Base-by-base conservation (phyloP, 371 early-diverging fungal genomes). In the Dichotomocladium elegans region DNA sequence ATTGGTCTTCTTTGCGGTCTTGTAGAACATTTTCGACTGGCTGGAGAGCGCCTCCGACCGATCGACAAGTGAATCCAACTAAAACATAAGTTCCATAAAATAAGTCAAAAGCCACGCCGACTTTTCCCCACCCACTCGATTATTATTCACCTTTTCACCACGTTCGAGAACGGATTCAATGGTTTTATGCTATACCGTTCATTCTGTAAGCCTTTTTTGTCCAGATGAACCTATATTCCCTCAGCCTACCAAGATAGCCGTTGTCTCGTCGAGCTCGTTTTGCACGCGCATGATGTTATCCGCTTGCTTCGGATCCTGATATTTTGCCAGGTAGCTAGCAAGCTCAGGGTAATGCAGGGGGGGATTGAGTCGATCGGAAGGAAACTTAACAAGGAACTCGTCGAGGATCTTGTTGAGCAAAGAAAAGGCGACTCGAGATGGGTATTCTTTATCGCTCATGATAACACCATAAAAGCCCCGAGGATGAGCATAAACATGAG, bases 261-360 rank as follows among this genome's bases (percentile, higher is more conserved):
- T 98, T 0, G 99, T 99, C 70, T 99, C 96, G 61, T 99, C 98
- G 64, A 99, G 71, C 66, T 99, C 99, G 58, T 88, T 88, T 72
- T 99, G 98, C 48, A 99, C 96, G 60, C 87, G 80, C 83, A 96
- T 83, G 55, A 99, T 91, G 7, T 88, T 88, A 71, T 99, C 99
- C 6, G 93, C 93, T 57, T 90, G 85, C 53, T 90, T 83, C 40
- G 98, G 98, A 66, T 95, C 92, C 83, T 98, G 97, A 60, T 89
- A 92, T 60, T 87, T 88, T 0, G 41, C 60, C 29, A 98, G 61
- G 47, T 88, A 88, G 27, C 81, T 81, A 49, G 81, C 72, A 35
- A 96, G 67, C 58, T 89, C 85, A 4, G 92, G 87, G 58, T 85
- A 94, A n/a, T 54, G 43, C 21, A 78, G 48, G 26, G 42, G 69